Percentiles rank a stretch among this genome's conserved stretches.
These are phyloP conservation scores for Populus deltoides DNA, from an alignment of 345 rosid genomes.

Conservation along the genomic window DNA sequence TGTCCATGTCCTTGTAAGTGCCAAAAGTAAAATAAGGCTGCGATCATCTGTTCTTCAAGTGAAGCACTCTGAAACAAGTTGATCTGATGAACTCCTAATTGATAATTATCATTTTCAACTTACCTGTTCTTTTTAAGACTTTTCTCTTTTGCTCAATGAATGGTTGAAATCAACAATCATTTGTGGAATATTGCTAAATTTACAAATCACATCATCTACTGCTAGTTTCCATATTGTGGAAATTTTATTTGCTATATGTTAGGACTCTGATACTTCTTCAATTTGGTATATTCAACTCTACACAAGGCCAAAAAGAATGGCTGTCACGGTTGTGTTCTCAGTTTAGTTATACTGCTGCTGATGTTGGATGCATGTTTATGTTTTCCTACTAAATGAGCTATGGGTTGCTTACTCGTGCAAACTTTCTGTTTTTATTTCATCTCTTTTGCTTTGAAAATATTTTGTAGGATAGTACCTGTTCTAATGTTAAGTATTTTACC, in stretches of 20 bases:
- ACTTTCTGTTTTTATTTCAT: not conserved
- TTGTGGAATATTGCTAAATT: not conserved
- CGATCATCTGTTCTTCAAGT: not conserved
- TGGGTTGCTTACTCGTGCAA: not conserved
- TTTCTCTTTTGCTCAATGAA: not conserved
- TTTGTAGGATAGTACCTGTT: slow-evolving; percentile 2
- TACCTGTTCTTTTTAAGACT: not conserved
- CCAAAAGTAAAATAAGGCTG: not conserved
- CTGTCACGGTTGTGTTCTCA: not conserved
- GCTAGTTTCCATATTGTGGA: not conserved
- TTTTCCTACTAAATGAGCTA: not conserved
- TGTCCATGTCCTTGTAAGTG: not conserved
- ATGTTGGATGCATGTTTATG: not conserved
- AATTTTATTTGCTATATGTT: not conserved
- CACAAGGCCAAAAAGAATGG: not conserved
- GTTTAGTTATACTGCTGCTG: not conserved
- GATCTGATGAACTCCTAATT: not conserved
- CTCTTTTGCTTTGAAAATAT: not conserved
- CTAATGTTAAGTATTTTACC: slow-evolving; percentile 11
- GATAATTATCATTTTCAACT: not conserved
- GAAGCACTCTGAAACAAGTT: not conserved
- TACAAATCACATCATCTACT: not conserved
- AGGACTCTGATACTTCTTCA: not conserved
- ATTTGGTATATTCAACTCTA: not conserved
- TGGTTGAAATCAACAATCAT: not conserved